Base-by-base conservation (phyloP, 2,329 filamentous ascomycete species). In the Phialocephala sp. region DNA sequence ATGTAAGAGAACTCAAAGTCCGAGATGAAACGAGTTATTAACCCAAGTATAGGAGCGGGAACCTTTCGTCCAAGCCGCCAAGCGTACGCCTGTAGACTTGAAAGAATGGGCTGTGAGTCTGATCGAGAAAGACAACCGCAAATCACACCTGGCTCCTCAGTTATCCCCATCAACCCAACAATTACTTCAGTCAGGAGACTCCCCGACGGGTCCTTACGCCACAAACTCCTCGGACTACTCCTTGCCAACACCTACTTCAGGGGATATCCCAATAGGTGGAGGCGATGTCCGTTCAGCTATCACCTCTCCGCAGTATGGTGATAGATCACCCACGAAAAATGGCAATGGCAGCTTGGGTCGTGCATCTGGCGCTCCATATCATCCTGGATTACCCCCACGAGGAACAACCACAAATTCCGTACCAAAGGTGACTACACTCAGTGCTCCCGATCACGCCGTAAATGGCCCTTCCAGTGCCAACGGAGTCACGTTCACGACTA, bases 111-210 rank as follows among this genome's bases (percentile, higher is more conserved):
- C 95, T 24, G 88, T 97, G 58, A 89, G 92, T 74, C 87, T 98
- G 83, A 94, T 98, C 87, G 94, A 97, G 77, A 89, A 90, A 73
- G 92, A 97, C 79, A 97, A 97, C 79, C 92, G 95, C 77, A 97
- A 97, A 79, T 97, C 94, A 35, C 94, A 97, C 77, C 85, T 97
- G 43, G 91, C 89, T 18, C 93, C 93, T 39, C 89, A 91, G 74
- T 83, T 91, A 50, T 92, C 91, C 12, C 92, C 93, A 0, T 87
- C 91, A 9, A 92, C 91, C 1, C 89, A 92, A 75, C 90, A 92
- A 12, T 84, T 94, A 39, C 84, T 93, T 57, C 87, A 90, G 66
- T 85, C 85, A 32, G 83, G 80, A 71, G 87, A 89, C 72, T 89
- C 87, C 12, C 85, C 87, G 8, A 86, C 72, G 11, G 70, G 71